Evolutionary conservation across 495 filamentous ascomycete species (phyloP), one percentile per base, ranked within the genome.

Genomic region (Penicillium soppii): DNA sequence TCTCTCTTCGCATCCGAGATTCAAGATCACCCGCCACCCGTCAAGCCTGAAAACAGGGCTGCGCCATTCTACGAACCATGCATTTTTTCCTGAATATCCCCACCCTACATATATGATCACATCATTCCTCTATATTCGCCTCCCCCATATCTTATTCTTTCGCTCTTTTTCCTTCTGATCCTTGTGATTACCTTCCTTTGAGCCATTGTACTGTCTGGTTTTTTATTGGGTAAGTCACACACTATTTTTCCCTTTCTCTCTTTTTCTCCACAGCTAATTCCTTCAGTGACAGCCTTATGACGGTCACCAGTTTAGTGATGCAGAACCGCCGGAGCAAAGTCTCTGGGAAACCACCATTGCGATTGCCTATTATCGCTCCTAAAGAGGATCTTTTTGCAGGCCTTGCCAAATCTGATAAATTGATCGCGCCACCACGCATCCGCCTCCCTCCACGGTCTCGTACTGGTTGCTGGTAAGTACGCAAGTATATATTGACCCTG

Each of bases 401-500:
- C 17, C 26, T 46, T 30, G 53, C 53, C 19, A 66, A 63, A 37
- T 30, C 54, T 6, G 62, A 60, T 20, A 67, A 62, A 22, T 30
- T 75, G 32, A 62, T 65, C 33, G 61, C 66, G 25, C 66, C 71
- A 36, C 68, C 74, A 26, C 72, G 74, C 23, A 61, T 73, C n/a
- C 75, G 77, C 38, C 63, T 81, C n/a, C 77, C 76, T 23, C 75
- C 77, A 7, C 68, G 77, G 45, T 81, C 77, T 43, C 63, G 77
- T 25, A 79, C 76, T 16, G 77, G 77, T 51, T 81, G 77, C 52
- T 79, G 77, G 77, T 80, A 68, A 52, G 74, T 72, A 48, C 39
- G 33, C 19, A 39, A 57, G 25, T 37, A 43, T 44, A 55, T 40
- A 46, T 48, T 25, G 32, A 57, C 17, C 36, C 9, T 44, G 30